Percentiles rank a stretch among this genome's conserved stretches.
Evolutionary conservation across 495 filamentous ascomycete genomes (phyloP).

Genomic region (Lentithecium fluviatile): DNA sequence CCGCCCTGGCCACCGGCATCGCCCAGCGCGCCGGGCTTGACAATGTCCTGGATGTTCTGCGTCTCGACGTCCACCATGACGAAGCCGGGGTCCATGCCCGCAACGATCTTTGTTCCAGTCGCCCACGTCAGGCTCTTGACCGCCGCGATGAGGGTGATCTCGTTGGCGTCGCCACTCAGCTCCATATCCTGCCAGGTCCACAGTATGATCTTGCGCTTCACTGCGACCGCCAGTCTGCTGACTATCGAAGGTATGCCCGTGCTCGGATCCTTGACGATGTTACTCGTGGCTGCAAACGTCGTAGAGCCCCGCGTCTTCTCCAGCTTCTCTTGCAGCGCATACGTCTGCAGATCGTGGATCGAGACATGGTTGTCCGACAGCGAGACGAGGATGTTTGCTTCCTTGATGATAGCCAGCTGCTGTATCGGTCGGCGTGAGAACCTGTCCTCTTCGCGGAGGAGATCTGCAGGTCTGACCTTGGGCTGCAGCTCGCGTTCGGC

Average conservation of each 20-base stretch:
- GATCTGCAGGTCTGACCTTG: constrained; percentile 66
- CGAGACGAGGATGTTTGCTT: constrained; percentile 84
- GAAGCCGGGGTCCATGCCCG: constrained; percentile 83
- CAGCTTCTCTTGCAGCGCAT: constrained; percentile 75
- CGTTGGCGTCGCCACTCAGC: constrained; percentile 66
- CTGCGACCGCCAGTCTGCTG: constrained; percentile 82
- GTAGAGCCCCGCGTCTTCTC: constrained; percentile 81
- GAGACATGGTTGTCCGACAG: constrained; percentile 84
- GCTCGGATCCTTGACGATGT: constrained; percentile 82
- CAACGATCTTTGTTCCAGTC: constrained; percentile 77
- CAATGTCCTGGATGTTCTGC: constrained; percentile 68
- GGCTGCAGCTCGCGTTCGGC: constrained; percentile 41
- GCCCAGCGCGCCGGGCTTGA: constrained; percentile 72
- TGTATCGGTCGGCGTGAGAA: constrained; percentile 87
- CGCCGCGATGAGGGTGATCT: constrained; percentile 74
- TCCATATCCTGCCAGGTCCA: constrained; percentile 98
- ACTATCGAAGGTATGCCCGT: constrained; percentile 89
- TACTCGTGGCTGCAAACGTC: constrained; percentile 87
- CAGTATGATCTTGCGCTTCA: constrained; percentile 83
- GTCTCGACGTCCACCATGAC: constrained; percentile 83
- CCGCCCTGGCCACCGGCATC: constrained; percentile 63
- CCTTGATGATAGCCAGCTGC: constrained; percentile 92
- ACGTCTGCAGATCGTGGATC: constrained; percentile 83
- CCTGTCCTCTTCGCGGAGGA: constrained; percentile 86
- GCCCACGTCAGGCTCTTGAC: constrained; percentile 88